Evolutionary conservation across 129 eudicot genomes (phyloP).

Genomic region (Gnaphalium uliginosum): DNA sequence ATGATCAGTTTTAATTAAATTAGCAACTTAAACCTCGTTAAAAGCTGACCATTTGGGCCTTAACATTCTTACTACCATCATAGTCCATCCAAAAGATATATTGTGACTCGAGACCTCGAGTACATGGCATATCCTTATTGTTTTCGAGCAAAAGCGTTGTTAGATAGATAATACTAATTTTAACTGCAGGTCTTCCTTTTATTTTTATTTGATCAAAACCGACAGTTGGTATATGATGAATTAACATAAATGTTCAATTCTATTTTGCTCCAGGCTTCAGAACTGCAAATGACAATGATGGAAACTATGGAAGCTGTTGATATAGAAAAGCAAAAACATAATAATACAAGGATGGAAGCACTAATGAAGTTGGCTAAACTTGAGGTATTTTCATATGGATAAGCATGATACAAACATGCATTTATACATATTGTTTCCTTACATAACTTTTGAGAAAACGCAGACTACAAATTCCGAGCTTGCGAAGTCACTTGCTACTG

Average conservation of each 20-base stretch:
- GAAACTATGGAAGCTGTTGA: conserved; percentile 96
- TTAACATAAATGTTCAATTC: not conserved
- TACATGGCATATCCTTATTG: not conserved
- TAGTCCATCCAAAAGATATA: no score
- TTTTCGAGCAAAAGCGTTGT: not conserved
- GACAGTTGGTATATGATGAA: not conserved
- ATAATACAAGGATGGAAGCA: conserved; percentile 88
- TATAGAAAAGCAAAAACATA: conserved; percentile 91
- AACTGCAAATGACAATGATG: conserved; percentile 81
- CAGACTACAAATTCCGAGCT: conserved; percentile 91
- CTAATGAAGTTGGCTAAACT: conserved; percentile 72
- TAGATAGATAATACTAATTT: not conserved
- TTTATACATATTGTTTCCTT: not conserved
- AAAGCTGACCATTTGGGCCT: not conserved
- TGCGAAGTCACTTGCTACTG: conserved; percentile 76
- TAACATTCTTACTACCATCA: not conserved
- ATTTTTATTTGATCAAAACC: not conserved
- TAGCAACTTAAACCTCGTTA: not conserved
- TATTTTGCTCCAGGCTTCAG: conserved; percentile 66
- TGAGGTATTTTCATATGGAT: conserved; percentile 52
- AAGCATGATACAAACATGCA: conserved; percentile 8
- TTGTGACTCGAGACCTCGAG: not conserved
- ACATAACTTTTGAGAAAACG: conserved; percentile 25
- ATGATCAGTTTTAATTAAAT: not conserved
- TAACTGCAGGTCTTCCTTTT: not conserved